Percentiles rank a stretch among this genome's conserved stretches.
Evolutionary conservation across 2,329 filamentous ascomycete species (phyloP).

Genomic region (Aspergillus persii): DNA sequence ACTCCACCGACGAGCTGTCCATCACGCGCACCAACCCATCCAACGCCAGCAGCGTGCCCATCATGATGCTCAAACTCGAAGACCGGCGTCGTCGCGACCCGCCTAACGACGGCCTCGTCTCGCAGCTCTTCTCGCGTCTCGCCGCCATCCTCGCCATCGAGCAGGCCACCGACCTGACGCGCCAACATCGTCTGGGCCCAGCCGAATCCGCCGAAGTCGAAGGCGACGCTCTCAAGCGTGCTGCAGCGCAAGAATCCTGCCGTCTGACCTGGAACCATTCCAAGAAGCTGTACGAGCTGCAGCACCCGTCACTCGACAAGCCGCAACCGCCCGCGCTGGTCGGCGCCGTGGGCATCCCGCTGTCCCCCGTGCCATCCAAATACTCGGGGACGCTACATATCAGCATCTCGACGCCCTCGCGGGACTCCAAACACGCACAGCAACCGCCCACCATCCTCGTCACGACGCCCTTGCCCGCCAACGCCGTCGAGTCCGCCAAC

Average conservation of each 20-base stretch:
- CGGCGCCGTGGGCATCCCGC: slow-evolving; percentile 34
- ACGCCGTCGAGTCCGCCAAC: slow-evolving; percentile 33
- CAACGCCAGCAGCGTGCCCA: slow-evolving; percentile 40
- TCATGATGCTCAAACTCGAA: slow-evolving; percentile 45
- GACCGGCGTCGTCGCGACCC: slow-evolving; percentile 35
- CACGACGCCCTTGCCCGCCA: slow-evolving; percentile 37
- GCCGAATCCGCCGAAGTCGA: slow-evolving; percentile 43
- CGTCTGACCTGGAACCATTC: slow-evolving; percentile 44
- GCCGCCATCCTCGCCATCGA: slow-evolving; percentile 51
- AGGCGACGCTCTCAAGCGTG: slow-evolving; percentile 43
- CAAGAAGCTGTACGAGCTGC: slow-evolving; percentile 44
- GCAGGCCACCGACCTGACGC: slow-evolving; percentile 41
- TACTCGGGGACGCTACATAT: slow-evolving; percentile 41
- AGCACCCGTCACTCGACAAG: slow-evolving; percentile 43
- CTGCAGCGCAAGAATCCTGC: slow-evolving; percentile 47
- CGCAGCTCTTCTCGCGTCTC: slow-evolving; percentile 48
- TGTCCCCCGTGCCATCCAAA: slow-evolving; percentile 30
- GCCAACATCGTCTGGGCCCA: slow-evolving; percentile 39
- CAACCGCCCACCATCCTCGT: slow-evolving; percentile 38
- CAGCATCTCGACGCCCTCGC: slow-evolving; percentile 36
- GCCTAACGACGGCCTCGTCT: slow-evolving; percentile 44
- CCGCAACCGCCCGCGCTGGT: slow-evolving; percentile 29
- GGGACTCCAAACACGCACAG: neutral
- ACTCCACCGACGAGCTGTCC: slow-evolving; percentile 42
- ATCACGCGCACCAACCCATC: slow-evolving; percentile 43